These are phyloP conservation scores for Elongisporangium prolatum DNA, from an alignment of 352 stramenopile genomes.

Conservation along the genomic window DNA sequence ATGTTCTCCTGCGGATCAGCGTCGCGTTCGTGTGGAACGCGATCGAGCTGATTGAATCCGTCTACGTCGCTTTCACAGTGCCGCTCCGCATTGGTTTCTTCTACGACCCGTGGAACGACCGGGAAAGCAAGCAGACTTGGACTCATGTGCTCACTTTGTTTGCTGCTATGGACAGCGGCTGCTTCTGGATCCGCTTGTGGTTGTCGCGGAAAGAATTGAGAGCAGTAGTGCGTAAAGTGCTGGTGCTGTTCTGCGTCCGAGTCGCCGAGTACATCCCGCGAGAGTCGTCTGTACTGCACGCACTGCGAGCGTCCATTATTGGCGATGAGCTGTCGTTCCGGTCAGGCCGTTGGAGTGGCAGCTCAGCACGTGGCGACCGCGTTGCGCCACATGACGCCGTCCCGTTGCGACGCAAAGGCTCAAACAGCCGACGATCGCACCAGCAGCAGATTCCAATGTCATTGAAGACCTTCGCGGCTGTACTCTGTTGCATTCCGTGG, in stretches of 20 bases:
- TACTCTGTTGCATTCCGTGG: constrained; percentile 34
- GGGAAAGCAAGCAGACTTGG: constrained; percentile 13
- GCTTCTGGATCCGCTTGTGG: neutral
- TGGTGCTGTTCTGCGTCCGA: neutral
- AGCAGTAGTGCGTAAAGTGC: neutral
- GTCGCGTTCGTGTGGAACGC: neutral
- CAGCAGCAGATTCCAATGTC: neutral
- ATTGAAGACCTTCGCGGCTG: neutral
- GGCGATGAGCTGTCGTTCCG: constrained; percentile 1
- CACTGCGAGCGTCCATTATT: constrained; percentile 1
- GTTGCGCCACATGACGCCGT: constrained; percentile 11
- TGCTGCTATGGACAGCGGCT: constrained; percentile 20
- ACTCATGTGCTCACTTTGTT: constrained; percentile 19
- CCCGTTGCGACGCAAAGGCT: constrained; percentile 3
- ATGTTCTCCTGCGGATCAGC: neutral
- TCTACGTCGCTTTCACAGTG: constrained; percentile 38
- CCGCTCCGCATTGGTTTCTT: constrained; percentile 37
- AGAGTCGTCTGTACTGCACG: constrained; percentile 7
- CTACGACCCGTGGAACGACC: constrained; percentile 28
- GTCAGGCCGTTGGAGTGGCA: constrained; percentile 4
- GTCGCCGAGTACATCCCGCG: constrained; percentile 1
- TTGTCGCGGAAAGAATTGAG: neutral
- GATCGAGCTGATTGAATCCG: constrained; percentile 10
- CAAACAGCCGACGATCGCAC: neutral
- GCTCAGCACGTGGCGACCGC: constrained; percentile 9